These are phyloP conservation scores for Poa pratensis DNA, from an alignment of 176 grass and related monocot genomes.

Conservation along the genomic window DNA sequence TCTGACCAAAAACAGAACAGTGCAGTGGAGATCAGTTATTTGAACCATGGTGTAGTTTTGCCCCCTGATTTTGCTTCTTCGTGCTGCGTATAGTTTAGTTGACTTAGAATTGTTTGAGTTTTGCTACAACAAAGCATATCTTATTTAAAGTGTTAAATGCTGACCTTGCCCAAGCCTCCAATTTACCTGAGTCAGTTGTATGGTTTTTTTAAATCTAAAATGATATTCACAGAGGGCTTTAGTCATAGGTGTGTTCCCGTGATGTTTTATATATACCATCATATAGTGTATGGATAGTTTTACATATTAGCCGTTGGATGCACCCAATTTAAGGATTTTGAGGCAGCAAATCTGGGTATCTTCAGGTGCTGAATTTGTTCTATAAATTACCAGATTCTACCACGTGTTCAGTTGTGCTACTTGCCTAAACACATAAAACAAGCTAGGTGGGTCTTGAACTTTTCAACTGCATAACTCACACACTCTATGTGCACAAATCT, in stretches of 20 bases:
- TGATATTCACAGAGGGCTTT: neutral
- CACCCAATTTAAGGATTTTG: neutral
- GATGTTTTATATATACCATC: neutral
- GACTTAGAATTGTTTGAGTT: neutral
- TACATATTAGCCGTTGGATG: neutral
- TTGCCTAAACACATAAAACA: neutral
- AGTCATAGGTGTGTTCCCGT: neutral
- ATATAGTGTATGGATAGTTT: neutral
- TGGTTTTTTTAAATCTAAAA: neutral
- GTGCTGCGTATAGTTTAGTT: neutral
- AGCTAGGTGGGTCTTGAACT: neutral
- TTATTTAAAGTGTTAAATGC: neutral
- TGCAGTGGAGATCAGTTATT: neutral
- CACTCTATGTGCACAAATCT: neutral
- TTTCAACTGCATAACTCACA: neutral
- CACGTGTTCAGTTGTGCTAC: neutral
- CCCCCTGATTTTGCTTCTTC: neutral
- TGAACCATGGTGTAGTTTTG: neutral
- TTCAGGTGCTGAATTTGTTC: neutral
- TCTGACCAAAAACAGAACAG: neutral
- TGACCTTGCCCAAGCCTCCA: neutral
- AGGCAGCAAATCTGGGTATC: neutral
- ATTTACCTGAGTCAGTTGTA: neutral
- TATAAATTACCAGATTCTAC: neutral
- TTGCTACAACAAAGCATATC: neutral